Conservation (phyloP, 352 stramenopile species). For the Phytopythium sindhum region DNA sequence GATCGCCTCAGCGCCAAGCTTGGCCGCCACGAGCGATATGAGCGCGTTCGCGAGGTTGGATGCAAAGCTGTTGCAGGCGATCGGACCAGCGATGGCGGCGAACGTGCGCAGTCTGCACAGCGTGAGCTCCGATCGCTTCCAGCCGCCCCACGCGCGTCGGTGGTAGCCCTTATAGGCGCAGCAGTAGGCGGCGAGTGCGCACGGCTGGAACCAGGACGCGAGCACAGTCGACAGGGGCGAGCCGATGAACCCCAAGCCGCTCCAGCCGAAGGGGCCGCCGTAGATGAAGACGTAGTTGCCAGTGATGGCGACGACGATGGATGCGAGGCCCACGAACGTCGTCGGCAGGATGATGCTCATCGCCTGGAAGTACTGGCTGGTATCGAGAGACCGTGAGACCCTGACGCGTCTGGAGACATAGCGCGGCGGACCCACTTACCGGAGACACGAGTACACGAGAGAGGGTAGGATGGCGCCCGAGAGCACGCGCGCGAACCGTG, state of each 20-base stretch:
- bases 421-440: conserved; percentile 19
- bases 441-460: conserved; percentile 61
- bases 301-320: conserved; percentile 50
- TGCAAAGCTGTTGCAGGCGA: conserved; percentile 70
- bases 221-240: conserved; percentile 75
- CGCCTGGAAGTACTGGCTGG: conserved; percentile 69
- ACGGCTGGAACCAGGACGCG: conserved; percentile 75
- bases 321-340: conserved; percentile 56
- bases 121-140: conserved; percentile 47
- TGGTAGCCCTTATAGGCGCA: conserved; percentile 63
- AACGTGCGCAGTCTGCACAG: conserved; percentile 39
- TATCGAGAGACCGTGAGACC: neutral
- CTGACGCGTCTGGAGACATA: neutral
- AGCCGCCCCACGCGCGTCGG: conserved; percentile 51
- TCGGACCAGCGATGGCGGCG: conserved; percentile 47
- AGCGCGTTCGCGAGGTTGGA: conserved; percentile 69
- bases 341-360: conserved; percentile 62
- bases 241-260: conserved; percentile 68
- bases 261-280: conserved; percentile 34
- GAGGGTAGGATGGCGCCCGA: conserved; percentile 56
- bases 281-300: conserved; percentile 80
- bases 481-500: conserved; percentile 56
- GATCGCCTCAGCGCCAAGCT: conserved; percentile 52
- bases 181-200: conserved; percentile 51
- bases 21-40: conserved; percentile 63